Evolutionary conservation across 2,329 filamentous ascomycete genomes (phyloP).

Genomic region (Leptographium wingfieldii): DNA sequence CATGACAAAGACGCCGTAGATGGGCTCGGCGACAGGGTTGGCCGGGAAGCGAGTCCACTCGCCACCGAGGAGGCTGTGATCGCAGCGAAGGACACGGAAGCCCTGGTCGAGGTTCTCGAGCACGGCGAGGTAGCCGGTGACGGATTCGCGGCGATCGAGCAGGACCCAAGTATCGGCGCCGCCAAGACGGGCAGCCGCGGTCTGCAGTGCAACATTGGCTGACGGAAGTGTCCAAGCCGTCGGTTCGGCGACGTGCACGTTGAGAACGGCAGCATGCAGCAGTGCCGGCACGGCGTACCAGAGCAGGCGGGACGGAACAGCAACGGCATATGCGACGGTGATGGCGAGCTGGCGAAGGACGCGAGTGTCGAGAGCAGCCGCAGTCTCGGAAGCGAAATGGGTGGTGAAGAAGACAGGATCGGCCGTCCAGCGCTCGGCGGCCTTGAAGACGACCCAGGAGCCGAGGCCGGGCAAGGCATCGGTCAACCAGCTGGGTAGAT

Average conservation of each 20-base stretch:
- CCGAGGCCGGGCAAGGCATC: conserved; percentile 54
- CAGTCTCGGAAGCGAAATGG: conserved; percentile 33
- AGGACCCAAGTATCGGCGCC: conserved; percentile 52
- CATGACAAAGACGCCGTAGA: conserved; percentile 94
- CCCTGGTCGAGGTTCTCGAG: conserved; percentile 59
- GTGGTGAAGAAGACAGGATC: conserved; percentile 42
- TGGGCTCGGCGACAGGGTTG: conserved; percentile 59
- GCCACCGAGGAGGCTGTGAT: conserved; percentile 86
- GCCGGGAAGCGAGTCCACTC: conserved; percentile 60
- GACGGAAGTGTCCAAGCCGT: conserved; percentile 39
- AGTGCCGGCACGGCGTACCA: conserved; percentile 59
- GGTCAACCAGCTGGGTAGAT: conserved; percentile 41
- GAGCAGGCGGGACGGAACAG: conserved; percentile 57
- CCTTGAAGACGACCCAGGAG: conserved; percentile 53
- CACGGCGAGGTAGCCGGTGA: conserved; percentile 87
- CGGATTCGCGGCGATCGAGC: conserved; percentile 69
- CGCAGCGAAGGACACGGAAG: conserved; percentile 78
- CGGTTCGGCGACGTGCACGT: conserved; percentile 55
- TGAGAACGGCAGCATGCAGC: conserved; percentile 56
- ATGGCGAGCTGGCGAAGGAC: conserved; percentile 60
- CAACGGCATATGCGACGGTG: conserved; percentile 48
- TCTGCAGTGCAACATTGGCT: conserved; percentile 51
- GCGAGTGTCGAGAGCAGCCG: conserved; percentile 34
- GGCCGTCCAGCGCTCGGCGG: conserved; percentile 24
- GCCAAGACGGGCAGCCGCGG: not conserved